Evolutionary conservation across 2,329 filamentous ascomycete species (phyloP).

Genomic region (Gnomoniopsis smithogilvyi): DNA sequence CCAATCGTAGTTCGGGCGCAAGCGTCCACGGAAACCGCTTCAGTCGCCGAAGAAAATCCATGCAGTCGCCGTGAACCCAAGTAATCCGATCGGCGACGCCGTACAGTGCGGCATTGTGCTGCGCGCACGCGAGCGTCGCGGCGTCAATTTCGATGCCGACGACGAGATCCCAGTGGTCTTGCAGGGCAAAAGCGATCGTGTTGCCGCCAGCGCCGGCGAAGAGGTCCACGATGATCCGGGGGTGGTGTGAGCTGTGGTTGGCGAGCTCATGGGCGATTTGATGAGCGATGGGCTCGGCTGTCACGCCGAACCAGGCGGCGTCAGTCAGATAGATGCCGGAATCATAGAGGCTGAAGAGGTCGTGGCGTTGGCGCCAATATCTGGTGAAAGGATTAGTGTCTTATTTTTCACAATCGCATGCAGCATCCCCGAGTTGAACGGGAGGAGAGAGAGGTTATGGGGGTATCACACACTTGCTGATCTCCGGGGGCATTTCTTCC

Average conservation of each 20-base stretch:
- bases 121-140: slow-evolving; percentile 79
- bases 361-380: slow-evolving; percentile 87
- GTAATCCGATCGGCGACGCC: slow-evolving; percentile 73
- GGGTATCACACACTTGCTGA: slow-evolving; percentile 68
- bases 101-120: slow-evolving; percentile 86
- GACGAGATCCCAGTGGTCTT: slow-evolving; percentile 74
- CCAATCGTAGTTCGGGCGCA: slow-evolving; percentile 8
- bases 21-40: slow-evolving; percentile 27
- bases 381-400: slow-evolving; percentile 38
- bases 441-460: background rate
- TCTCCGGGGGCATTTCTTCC: slow-evolving; percentile 73
- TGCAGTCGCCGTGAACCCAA: slow-evolving; percentile 86
- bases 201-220: slow-evolving; percentile 95
- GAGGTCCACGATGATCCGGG: slow-evolving; percentile 67
- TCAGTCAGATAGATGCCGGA: slow-evolving; percentile 87
- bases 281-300: slow-evolving; percentile 79
- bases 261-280: slow-evolving; percentile 74
- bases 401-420: background rate
- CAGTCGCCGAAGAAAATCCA: slow-evolving; percentile 59
- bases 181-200: slow-evolving; percentile 87
- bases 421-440: background rate
- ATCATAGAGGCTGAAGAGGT: slow-evolving; percentile 84
- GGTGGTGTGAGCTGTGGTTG: slow-evolving; percentile 23
- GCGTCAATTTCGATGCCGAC: slow-evolving; percentile 87
- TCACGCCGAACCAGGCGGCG: slow-evolving; percentile 95